phyloP scores from a whole-genome alignment of 106 monocot species.

The Alisma plantagoaquatica region DNA sequence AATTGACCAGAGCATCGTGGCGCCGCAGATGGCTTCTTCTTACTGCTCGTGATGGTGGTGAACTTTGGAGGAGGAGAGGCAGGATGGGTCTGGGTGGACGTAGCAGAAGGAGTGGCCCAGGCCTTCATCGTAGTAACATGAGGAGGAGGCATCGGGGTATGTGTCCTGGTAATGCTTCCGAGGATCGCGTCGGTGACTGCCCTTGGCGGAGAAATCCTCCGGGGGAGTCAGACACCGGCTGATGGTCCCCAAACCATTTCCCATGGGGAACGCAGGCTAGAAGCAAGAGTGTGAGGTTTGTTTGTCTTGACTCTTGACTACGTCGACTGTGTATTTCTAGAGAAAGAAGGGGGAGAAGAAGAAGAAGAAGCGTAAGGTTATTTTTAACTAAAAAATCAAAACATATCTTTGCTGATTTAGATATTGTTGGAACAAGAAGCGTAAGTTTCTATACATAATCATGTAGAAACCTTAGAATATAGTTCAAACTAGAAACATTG shows the following conservation, averaged over 20 bases:
- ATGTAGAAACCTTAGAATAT: too few species aligned
- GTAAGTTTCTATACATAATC: too few species aligned
- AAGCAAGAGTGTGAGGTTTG: too few species aligned
- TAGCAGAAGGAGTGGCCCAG: slow-evolving; percentile 85
- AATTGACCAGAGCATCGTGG: slow-evolving; percentile 30
- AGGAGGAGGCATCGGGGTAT: slow-evolving; percentile 29
- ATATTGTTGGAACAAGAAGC: too few species aligned
- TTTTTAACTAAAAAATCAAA: too few species aligned
- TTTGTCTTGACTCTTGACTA: slow-evolving; percentile 14
- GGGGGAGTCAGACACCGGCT: too few species aligned
- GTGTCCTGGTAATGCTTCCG: too few species aligned
- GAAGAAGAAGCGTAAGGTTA: neutral
- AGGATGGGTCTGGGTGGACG: slow-evolving; percentile 29
- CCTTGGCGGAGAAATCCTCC: too few species aligned
- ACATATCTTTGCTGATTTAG: too few species aligned
- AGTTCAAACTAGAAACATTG: too few species aligned
- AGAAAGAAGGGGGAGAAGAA: neutral
- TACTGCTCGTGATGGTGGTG: slow-evolving; percentile 8
- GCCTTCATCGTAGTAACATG: slow-evolving; percentile 37
- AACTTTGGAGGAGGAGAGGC: slow-evolving; percentile 19
- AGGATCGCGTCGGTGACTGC: too few species aligned
- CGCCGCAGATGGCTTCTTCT: neutral
- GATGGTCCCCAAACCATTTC: slow-evolving; percentile 8
- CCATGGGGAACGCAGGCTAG: neutral
- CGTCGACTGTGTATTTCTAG: slow-evolving; percentile 33